A percentile compares a stretch with the other conserved stretches of the same genome.
These are phyloP conservation scores for Myxozyma mucilagina DNA, from an alignment of 805 yeast genomes.

Conservation along the genomic window DNA sequence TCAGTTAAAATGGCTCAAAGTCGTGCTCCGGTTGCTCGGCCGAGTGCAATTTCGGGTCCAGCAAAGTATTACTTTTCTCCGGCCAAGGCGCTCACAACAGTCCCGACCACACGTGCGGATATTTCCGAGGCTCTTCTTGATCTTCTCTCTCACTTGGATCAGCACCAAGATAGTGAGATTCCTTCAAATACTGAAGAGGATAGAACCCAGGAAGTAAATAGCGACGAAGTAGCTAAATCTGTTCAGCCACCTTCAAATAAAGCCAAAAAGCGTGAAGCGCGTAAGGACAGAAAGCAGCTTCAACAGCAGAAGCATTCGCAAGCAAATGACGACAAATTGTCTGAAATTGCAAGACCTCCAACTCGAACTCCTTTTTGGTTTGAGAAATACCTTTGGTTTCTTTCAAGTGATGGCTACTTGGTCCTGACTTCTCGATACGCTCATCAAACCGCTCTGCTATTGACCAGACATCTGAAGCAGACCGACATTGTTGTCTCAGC, in stretches of 20 bases:
- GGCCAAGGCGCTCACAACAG: not conserved
- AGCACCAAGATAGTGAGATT: not conserved
- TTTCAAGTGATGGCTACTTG: slow-evolving; percentile 84
- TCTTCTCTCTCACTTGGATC: slow-evolving; percentile 16
- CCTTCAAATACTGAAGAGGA: not conserved
- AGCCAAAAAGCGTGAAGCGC: slow-evolving; percentile 17
- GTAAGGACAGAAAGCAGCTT: slow-evolving; percentile 21
- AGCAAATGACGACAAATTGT: not conserved
- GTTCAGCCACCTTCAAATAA: slow-evolving; percentile 8
- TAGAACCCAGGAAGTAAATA: not conserved
- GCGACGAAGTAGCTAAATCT: not conserved
- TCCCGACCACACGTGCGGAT: slow-evolving; percentile 28
- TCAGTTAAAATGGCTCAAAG: not conserved
- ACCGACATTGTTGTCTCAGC: slow-evolving; percentile 73
- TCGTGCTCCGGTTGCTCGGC: slow-evolving; percentile 5
- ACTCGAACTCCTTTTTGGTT: slow-evolving; percentile 69
- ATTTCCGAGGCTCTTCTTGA: slow-evolving; percentile 24
- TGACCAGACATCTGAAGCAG: slow-evolving; percentile 70
- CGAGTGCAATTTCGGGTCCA: slow-evolving; percentile 3
- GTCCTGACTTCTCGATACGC: slow-evolving; percentile 85
- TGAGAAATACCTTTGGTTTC: slow-evolving; percentile 92
- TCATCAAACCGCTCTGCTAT: slow-evolving; percentile 75
- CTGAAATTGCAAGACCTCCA: not conserved
- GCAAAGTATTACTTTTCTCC: slow-evolving; percentile 15
- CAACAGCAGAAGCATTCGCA: slow-evolving; percentile 1